A percentile compares a stretch with the other conserved stretches of the same genome.
Conservation (phyloP, 2,329 filamentous ascomycete genomes). For the Nothophoma quercina region DNA sequence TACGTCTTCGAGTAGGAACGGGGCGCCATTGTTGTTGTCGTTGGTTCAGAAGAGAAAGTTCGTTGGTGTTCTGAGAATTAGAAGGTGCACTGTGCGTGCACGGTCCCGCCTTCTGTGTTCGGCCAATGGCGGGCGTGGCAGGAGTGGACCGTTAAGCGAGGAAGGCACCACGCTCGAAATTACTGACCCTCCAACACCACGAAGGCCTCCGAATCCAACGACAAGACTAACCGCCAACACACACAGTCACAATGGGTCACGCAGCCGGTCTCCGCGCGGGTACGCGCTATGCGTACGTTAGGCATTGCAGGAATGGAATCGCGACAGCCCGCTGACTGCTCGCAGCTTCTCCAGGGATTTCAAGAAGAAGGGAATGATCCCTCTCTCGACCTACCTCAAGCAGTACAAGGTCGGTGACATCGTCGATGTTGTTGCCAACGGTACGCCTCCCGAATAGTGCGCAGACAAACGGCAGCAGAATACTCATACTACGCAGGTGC, state of each 20-base stretch:
- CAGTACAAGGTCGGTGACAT: constrained; percentile 98
- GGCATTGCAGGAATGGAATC: constrained; percentile 2
- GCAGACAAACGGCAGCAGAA: constrained; percentile 13
- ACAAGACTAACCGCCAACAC: constrained; percentile 18
- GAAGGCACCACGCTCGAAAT: constrained; percentile 16
- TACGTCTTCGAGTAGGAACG: constrained; percentile 98
- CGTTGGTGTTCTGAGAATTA: constrained; percentile 18
- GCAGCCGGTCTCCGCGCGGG: constrained; percentile 56
- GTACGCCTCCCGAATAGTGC: constrained; percentile 71
- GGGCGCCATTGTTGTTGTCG: constrained; percentile 55
- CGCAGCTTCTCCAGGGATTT: constrained; percentile 82
- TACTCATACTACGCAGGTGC: constrained; percentile 37
- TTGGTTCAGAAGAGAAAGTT: constrained; percentile 36
- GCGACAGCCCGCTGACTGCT: constrained; percentile 32
- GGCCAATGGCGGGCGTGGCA: constrained; percentile 14
- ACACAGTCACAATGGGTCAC: constrained; percentile 54
- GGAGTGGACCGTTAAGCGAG: constrained; percentile 20
- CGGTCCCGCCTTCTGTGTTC: background rate
- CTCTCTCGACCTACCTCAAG: constrained; percentile 91
- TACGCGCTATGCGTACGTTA: constrained; percentile 52
- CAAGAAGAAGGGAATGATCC: constrained; percentile 94
- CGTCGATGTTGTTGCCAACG: constrained; percentile 98
- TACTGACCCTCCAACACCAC: constrained; percentile 4
- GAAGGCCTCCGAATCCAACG: constrained; percentile 3
- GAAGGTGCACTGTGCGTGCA: constrained; percentile 17